These are phyloP conservation scores for Paracamarosporium sp. DNA, from an alignment of 2,329 filamentous ascomycete genomes.

Conservation along the genomic window DNA sequence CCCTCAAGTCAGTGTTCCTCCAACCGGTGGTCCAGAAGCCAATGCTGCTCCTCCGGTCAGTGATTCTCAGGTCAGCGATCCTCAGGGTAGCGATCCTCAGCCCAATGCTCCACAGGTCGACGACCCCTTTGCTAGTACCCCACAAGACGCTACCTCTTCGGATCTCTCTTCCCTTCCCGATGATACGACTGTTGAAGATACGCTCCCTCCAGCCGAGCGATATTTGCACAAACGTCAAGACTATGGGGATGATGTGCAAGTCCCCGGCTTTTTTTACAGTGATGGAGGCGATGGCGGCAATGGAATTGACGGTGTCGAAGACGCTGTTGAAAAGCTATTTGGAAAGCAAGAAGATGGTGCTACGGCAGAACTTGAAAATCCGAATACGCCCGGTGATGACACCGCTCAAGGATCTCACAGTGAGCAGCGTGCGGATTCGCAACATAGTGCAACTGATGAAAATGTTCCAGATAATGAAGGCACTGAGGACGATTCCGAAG, in stretches of 20 bases:
- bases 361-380: background rate
- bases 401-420: no score
- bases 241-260: slow-evolving; percentile 1
- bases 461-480: background rate
- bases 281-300: slow-evolving; percentile 1
- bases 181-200: background rate
- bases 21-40: background rate
- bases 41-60: no score
- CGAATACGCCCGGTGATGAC: background rate
- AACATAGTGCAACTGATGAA: background rate
- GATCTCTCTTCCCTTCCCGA: background rate
- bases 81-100: background rate
- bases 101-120: background rate
- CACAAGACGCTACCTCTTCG: background rate
- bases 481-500: background rate
- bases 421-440: no score
- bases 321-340: background rate
- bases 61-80: background rate
- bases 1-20: background rate
- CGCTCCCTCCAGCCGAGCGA: background rate
- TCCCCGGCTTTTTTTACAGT: slow-evolving; percentile 3
- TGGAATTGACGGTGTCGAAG: background rate
- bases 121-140: background rate
- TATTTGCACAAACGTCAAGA: background rate
- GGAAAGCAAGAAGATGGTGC: background rate